Evolutionary conservation across 2,329 filamentous ascomycete genomes (phyloP), one percentile per base, ranked within the genome.

Genomic region (Penicillium thymicola): DNA sequence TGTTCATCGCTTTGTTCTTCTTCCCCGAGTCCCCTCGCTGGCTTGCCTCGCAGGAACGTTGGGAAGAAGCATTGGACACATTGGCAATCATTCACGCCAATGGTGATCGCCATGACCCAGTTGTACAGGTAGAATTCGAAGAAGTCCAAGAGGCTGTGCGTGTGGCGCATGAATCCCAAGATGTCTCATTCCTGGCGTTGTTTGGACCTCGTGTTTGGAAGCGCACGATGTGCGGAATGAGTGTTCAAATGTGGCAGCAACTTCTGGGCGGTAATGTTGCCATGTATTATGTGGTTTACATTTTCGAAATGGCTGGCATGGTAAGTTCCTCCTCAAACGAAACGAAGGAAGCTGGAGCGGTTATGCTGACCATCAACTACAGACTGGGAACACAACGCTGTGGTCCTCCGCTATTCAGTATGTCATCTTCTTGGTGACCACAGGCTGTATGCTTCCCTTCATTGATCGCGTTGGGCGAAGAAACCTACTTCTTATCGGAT

Each of bases 11-110:
- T 42, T 77, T 75, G 5, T 78, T 80, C 27, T 84, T 86, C 69
- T 79, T 86, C 43, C 84, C 84, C 3, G 80, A 85, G 56, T 85
- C 82, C 0, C 84, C 83, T 2, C 76, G 85, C 61, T 87, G 84
- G 84, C 74, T 87, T 6, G 84, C 83, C 2, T 78, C 79, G 54
- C 80, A 85, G 40, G 83, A 85, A 49, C 79, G 84, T 2, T 83
- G 82, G 74, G 79, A 85, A 58, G 85, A 78, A 43, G 68, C 68
- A 2, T 81, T 59, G 58, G 76, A 57, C 75, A 79, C 78, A 0
- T 76, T 87, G 30, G 83, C 83, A 10, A 68, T 80, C 50, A 78
- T 87, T 3, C 85, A 87, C 57, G 83, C 81, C 2, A 74, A 76
- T 1, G 84, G 84, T 5, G 78, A 86, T 55, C 71, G 75, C 21